Base-by-base conservation (phyloP, 2,329 filamentous ascomycete genomes). In the Septoria linicola region DNA sequence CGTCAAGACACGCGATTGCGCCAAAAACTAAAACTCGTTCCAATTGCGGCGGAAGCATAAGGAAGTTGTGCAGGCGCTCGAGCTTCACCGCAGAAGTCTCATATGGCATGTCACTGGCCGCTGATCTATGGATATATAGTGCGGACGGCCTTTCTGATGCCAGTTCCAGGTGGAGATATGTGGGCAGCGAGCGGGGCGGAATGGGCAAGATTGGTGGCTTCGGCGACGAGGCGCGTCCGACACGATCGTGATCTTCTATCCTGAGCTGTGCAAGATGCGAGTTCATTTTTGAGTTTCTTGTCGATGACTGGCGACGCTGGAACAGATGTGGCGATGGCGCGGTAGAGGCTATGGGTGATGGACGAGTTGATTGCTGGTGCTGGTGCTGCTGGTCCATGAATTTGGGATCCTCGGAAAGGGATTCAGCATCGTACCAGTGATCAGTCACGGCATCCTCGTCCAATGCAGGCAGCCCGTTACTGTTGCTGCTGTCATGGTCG, bases 31-130 rank as follows among this genome's bases (percentile, higher is more conserved):
- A 79, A 0, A 91, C 86, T 39, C 86, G 81, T 71, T 99, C 93
- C 4, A 99, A 77, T 54, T 87, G 88, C 0, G 83, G 80, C 0
- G 92, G 90, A 3, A 99, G 74, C 20, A 90, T 76, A 4, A 99
- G 72, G 54, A 96, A 95, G 67, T 97, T 97, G 59, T 89, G 80
- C 10, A 99, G 76, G 32, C 95, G 84, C 68, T 97, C 89, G 53
- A 97, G 87, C 68, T 97, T 97, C 63, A 95, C 81, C 23, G 86
- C 86, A 17, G 89, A 92, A 3, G 91, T 96, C 69, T 99, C 93
- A 70, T 96, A 97, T 0, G 90, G 89, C 19, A 81, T 81, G 54
- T 84, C 81, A 55, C 69, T 76, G 32, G 72, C 72, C 4, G 73
- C 68, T 4, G 81, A 76, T 8, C 79, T 78, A 61, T 84, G 81